Conservation (phyloP, 768 basidiomycete species). For the Trametes cubensis region DNA sequence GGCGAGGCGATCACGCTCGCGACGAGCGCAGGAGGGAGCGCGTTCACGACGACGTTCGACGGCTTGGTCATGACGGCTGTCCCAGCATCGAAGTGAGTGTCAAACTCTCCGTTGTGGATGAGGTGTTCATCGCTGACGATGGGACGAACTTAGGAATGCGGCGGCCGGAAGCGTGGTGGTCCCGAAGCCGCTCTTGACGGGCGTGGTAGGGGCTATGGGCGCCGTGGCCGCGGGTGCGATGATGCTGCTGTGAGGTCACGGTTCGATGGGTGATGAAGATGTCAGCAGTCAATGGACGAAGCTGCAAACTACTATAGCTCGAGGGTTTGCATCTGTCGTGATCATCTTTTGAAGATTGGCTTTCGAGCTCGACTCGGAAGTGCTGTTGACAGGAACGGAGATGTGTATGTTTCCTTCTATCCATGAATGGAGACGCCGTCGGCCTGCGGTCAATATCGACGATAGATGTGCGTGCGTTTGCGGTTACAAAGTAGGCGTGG, state of each 20-base stretch:
- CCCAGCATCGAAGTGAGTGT: neutral
- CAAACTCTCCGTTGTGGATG: neutral
- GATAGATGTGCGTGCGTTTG: no score
- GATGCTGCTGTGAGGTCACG: neutral
- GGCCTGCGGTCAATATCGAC: no score
- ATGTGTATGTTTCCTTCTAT: no score
- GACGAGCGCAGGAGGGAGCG: neutral
- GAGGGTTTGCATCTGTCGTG: no score
- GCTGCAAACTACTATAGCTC: no score
- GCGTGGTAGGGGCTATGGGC: neutral
- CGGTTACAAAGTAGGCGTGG: no score
- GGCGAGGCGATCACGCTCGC: conserved; percentile 1
- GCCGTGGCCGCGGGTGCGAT: neutral
- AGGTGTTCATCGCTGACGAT: neutral
- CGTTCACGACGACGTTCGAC: conserved; percentile 7
- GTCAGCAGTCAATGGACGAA: no score
- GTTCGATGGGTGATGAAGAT: no score
- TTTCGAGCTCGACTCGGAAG: no score
- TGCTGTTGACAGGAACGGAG: no score
- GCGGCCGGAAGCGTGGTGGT: neutral
- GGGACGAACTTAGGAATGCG: neutral
- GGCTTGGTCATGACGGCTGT: neutral
- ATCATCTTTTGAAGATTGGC: no score
- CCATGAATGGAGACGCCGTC: no score
- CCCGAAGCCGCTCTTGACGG: neutral